A percentile compares a stretch with the other conserved stretches of the same genome.
These are phyloP conservation scores for Diatrype stigma DNA, from an alignment of 2,329 filamentous ascomycete species.

Conservation along the genomic window DNA sequence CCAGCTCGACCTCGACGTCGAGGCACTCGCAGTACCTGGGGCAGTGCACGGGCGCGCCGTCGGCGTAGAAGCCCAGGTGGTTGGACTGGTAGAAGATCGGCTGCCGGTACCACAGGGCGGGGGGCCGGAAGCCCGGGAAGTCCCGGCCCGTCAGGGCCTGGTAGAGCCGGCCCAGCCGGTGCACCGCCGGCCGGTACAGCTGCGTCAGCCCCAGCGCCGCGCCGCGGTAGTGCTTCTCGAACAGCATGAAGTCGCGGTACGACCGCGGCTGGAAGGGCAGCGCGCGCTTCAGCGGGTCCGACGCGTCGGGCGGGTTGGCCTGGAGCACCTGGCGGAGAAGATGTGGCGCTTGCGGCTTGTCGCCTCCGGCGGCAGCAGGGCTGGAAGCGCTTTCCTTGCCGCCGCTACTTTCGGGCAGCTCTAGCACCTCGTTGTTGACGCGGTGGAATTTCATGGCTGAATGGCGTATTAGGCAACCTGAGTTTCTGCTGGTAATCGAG, in stretches of 20 bases:
- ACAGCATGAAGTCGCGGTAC: constrained; percentile 27
- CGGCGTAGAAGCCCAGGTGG: constrained; percentile 21
- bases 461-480: too few species aligned
- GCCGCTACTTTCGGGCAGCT: not conserved
- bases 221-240: constrained; percentile 21
- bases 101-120: constrained; percentile 18
- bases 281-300: constrained; percentile 14
- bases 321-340: constrained; percentile 15
- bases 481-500: too few species aligned
- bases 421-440: constrained; percentile 9
- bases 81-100: constrained; percentile 25
- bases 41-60: constrained; percentile 16
- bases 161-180: constrained; percentile 10
- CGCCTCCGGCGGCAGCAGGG: not conserved
- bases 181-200: constrained; percentile 13
- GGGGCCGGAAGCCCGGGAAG: constrained; percentile 19
- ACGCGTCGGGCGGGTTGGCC: constrained; percentile 16
- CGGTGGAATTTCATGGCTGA: constrained; percentile 18
- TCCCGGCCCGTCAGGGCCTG: constrained; percentile 11
- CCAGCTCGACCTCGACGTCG: constrained; percentile 24
- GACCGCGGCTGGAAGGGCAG: constrained; percentile 24
- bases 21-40: constrained; percentile 19
- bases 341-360: not conserved
- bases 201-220: constrained; percentile 17
- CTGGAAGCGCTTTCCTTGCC: not conserved